Conservation (phyloP, 306 rosid genomes). For the Vicia sativa region DNA sequence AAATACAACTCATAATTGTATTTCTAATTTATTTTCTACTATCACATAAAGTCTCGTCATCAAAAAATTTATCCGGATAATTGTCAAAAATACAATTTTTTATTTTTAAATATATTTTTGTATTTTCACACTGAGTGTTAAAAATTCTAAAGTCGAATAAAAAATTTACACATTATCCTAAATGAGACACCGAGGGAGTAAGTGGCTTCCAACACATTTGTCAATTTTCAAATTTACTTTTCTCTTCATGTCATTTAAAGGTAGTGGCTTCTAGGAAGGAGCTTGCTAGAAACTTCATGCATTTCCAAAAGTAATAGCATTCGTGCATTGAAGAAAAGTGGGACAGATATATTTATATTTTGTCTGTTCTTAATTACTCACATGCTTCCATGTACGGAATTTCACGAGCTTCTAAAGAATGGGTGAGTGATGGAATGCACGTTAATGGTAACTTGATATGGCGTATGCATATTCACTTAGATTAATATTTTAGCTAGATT, state of each 20-base stretch:
- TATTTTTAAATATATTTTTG: no score
- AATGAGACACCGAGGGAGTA: no score
- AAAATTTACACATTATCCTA: no score
- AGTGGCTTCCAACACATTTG: not conserved
- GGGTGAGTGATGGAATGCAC: not conserved
- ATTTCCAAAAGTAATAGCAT: not conserved
- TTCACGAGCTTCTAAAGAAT: not conserved
- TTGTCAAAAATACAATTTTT: no score
- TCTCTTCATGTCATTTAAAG: not conserved
- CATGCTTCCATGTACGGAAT: slow-evolving; percentile 3
- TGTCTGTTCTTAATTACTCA: not conserved
- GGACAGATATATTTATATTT: not conserved
- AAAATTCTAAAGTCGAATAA: no score
- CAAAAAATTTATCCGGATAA: no score
- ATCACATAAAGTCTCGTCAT: no score
- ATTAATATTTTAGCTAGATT: not conserved
- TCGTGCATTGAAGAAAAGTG: not conserved
- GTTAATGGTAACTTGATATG: not conserved
- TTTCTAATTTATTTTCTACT: no score
- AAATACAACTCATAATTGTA: no score
- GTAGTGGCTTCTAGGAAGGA: not conserved
- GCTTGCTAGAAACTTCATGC: not conserved
- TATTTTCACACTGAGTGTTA: no score
- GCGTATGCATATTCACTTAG: not conserved
- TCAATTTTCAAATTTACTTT: not conserved